Conservation (phyloP, 345 rosid species). For the Gossypium raimondii region DNA sequence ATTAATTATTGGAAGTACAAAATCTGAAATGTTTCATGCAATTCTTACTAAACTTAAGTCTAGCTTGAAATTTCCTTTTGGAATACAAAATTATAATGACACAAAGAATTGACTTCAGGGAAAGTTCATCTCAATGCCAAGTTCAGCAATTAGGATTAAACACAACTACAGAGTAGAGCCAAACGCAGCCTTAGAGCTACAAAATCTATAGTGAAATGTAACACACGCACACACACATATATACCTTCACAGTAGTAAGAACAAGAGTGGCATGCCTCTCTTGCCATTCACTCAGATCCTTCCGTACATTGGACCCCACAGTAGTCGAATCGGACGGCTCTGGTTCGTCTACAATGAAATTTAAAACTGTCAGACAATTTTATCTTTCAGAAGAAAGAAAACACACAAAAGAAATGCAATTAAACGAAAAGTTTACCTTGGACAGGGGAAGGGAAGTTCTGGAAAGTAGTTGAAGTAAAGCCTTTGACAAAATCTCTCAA, state of each 20-base stretch:
- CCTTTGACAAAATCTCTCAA: conserved; percentile 80
- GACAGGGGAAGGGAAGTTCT: conserved; percentile 56
- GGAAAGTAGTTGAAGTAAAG: conserved; percentile 68
- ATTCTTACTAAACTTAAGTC: neutral
- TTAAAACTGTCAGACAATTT: neutral
- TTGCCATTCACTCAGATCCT: conserved; percentile 92
- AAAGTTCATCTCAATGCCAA: neutral
- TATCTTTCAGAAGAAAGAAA: neutral
- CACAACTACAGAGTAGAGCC: neutral
- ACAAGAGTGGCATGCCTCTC: conserved; percentile 95
- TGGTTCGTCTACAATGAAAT: conserved; percentile 32
- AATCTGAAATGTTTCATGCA: neutral
- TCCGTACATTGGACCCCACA: conserved; percentile 61
- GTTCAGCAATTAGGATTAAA: neutral
- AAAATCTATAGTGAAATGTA: neutral
- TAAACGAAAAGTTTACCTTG: neutral
- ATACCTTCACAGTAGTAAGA: conserved; percentile 83
- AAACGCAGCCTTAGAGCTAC: neutral
- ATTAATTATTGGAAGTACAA: neutral
- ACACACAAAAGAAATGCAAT: neutral
- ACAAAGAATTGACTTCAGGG: neutral
- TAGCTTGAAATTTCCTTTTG: neutral
- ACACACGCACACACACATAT: neutral
- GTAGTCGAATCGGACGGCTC: conserved; percentile 42
- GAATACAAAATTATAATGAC: neutral